phyloP scores from a whole-genome alignment of 208 protist genomes.

The Kentomonas sorsogonicus region DNA sequence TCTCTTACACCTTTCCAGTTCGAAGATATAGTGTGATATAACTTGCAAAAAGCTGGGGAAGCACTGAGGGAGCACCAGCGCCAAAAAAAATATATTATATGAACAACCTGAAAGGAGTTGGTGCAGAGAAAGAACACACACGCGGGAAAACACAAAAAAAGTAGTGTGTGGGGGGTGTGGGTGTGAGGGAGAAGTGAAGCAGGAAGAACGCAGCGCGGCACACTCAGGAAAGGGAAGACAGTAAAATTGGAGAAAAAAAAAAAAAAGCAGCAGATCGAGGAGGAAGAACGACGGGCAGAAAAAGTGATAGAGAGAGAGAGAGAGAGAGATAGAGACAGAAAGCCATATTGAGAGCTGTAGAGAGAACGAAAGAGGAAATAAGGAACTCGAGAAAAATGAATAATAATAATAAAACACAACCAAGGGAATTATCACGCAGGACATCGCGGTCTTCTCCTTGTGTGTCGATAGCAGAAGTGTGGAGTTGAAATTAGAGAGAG shows the following conservation, averaged over 20 bases:
- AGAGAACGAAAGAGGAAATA: constrained; percentile 3
- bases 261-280: not conserved
- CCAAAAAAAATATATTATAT: too few relatives aligned
- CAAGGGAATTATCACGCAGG: not conserved
- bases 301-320: not conserved
- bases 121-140: too few relatives aligned
- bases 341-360: not conserved
- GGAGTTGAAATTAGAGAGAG: not conserved
- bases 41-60: too few relatives aligned
- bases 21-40: too few relatives aligned
- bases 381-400: not conserved
- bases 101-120: too few relatives aligned
- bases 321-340: not conserved
- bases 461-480: not conserved
- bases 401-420: constrained; percentile 6
- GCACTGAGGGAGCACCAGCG: too few relatives aligned
- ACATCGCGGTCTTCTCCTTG: not conserved
- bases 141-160: too few relatives aligned
- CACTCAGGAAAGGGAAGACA: constrained; percentile 4
- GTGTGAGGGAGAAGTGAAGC: too few relatives aligned
- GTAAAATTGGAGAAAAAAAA: constrained; percentile 9
- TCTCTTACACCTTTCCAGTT: too few relatives aligned
- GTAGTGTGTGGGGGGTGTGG: too few relatives aligned
- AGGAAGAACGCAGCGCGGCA: too few relatives aligned
- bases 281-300: not conserved